phyloP scores from a whole-genome alignment of 2,329 filamentous ascomycete genomes.

The Fusarium sp. region DNA sequence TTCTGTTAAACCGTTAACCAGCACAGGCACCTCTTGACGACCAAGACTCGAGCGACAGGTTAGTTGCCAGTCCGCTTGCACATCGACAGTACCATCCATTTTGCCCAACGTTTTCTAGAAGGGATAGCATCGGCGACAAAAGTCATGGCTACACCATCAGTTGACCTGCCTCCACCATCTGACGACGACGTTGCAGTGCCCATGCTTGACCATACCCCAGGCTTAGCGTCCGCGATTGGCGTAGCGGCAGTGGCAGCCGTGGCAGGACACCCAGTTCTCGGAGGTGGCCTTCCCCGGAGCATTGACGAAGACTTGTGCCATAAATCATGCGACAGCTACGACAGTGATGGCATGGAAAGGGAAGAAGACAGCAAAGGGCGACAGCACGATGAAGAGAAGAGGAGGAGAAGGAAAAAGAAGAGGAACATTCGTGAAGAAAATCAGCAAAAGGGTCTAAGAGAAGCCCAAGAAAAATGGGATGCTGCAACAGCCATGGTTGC shows the following conservation, averaged over 20 bases:
- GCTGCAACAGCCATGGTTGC: constrained; percentile 28
- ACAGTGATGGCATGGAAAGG: background rate
- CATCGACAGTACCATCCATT: background rate
- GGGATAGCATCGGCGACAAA: background rate
- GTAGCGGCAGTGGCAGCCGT: constrained; percentile 41
- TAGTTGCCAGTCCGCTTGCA: constrained; percentile 1
- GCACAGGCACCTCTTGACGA: background rate
- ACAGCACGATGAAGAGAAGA: background rate
- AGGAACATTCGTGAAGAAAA: constrained; percentile 26
- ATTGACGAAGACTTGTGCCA: constrained; percentile 15
- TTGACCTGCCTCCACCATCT: constrained; percentile 40
- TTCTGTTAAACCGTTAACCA: constrained; percentile 20
- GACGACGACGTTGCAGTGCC: constrained; percentile 40
- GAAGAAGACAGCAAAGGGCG: constrained; percentile 6
- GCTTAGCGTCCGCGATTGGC: constrained; percentile 42
- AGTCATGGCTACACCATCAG: constrained; percentile 43
- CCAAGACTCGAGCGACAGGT: background rate
- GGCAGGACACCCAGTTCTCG: constrained; percentile 25
- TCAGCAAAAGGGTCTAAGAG: constrained; percentile 34
- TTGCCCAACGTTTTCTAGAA: background rate
- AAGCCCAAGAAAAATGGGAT: constrained; percentile 40
- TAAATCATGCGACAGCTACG: constrained; percentile 12
- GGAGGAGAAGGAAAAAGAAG: background rate
- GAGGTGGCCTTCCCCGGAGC: constrained; percentile 25
- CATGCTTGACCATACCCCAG: constrained; percentile 43